phyloP scores from a whole-genome alignment of 495 filamentous ascomycete genomes.

The Lepidopterella palustris region DNA sequence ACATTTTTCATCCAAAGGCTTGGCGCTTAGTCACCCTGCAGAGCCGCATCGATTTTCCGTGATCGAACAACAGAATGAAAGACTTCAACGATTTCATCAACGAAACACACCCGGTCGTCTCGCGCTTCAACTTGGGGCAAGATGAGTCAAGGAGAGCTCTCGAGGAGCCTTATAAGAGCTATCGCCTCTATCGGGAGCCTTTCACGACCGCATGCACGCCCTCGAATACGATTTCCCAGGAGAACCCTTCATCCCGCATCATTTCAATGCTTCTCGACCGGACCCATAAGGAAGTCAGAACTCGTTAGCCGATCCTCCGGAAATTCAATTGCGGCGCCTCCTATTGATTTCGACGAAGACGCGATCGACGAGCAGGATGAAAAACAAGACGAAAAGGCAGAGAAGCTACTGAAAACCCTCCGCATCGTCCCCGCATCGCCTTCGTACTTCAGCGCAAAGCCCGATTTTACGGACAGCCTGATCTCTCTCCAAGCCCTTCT shows the following conservation, averaged over 20 bases:
- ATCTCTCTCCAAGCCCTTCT: constrained; percentile 65
- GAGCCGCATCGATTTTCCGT: not conserved
- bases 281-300: constrained; percentile 11
- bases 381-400: constrained; percentile 39
- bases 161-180: constrained; percentile 11
- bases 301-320: constrained; percentile 6
- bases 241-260: constrained; percentile 1
- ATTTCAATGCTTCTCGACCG: constrained; percentile 19
- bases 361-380: not conserved
- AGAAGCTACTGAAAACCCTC: constrained; percentile 40
- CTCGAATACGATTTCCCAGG: constrained; percentile 4
- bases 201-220: constrained; percentile 14
- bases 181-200: constrained; percentile 6
- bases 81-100: not conserved
- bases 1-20: constrained; percentile 2
- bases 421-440: constrained; percentile 78
- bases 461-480: constrained; percentile 78
- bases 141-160: constrained; percentile 10
- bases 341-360: constrained; percentile 17
- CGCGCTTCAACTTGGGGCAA: constrained; percentile 2
- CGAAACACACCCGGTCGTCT: not conserved
- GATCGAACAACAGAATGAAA: not conserved
- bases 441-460: constrained; percentile 86
- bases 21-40: constrained; percentile 5
- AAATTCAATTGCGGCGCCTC: constrained; percentile 18